phyloP scores from a whole-genome alignment of 1,284 basidiomycete genomes.

The Ustilago vetiveriae region DNA sequence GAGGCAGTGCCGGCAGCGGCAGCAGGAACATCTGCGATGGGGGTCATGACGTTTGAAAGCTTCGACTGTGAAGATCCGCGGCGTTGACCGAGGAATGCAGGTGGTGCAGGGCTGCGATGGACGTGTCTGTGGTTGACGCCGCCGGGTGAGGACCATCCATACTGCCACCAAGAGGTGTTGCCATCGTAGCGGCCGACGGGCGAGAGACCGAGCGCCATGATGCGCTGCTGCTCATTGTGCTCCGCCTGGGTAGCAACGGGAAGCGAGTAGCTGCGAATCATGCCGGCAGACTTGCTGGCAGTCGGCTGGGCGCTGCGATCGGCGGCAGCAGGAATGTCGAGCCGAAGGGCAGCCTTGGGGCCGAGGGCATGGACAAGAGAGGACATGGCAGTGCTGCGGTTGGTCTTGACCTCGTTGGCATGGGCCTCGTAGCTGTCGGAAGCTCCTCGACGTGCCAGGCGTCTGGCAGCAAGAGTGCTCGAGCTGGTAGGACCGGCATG shows the following conservation, averaged over 20 bases:
- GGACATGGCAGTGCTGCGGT: slow-evolving; percentile 1
- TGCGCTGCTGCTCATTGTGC: slow-evolving; percentile 50
- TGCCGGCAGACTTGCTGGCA: slow-evolving; percentile 31
- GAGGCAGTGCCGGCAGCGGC: not conserved
- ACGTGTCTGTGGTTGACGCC: slow-evolving; percentile 36
- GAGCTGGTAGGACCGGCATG: not conserved
- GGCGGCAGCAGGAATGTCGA: slow-evolving; percentile 34
- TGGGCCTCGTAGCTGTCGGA: slow-evolving; percentile 27
- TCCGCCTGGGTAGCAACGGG: slow-evolving; percentile 59
- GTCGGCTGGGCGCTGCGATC: slow-evolving; percentile 7
- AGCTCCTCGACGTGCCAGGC: slow-evolving; percentile 26
- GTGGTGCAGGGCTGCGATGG: slow-evolving; percentile 9
- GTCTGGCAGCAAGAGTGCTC: slow-evolving; percentile 25
- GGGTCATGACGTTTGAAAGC: slow-evolving; percentile 19
- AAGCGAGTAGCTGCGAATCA: slow-evolving; percentile 57
- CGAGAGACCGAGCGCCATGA: slow-evolving; percentile 46
- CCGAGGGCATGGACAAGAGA: slow-evolving; percentile 3
- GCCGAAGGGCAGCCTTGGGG: slow-evolving; percentile 22
- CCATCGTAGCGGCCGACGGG: slow-evolving; percentile 15
- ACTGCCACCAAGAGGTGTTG: slow-evolving; percentile 48
- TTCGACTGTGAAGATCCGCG: slow-evolving; percentile 26
- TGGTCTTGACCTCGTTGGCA: slow-evolving; percentile 5
- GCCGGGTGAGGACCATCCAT: slow-evolving; percentile 44
- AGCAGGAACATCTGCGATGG: not conserved
- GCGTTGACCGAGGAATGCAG: slow-evolving; percentile 16